phyloP scores from a whole-genome alignment of 768 basidiomycete genomes.

The Collybia mongolica region DNA sequence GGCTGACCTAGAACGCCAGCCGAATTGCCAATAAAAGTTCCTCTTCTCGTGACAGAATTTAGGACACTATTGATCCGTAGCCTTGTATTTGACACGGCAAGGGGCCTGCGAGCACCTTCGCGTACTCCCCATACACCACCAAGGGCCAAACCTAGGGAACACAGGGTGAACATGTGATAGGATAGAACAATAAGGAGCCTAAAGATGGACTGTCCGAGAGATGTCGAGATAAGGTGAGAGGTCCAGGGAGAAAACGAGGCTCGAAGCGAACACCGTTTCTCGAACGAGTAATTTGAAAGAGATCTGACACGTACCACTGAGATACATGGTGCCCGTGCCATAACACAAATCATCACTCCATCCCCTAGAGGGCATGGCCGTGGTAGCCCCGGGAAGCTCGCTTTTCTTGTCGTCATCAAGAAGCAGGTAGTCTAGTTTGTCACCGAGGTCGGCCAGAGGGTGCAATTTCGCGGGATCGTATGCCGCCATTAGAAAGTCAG shows the following conservation, averaged over 20 bases:
- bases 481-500: slow-evolving; percentile 81
- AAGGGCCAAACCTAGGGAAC: slow-evolving; percentile 83
- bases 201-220: slow-evolving; percentile 56
- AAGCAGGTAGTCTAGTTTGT: slow-evolving; percentile 92
- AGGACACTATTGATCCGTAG: slow-evolving; percentile 96
- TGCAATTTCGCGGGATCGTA: slow-evolving; percentile 94
- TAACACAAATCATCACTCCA: slow-evolving; percentile 99
- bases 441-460: slow-evolving; percentile 88
- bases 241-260: slow-evolving; percentile 48
- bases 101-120: slow-evolving; percentile 86
- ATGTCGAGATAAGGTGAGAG: slow-evolving; percentile 68
- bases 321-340: slow-evolving; percentile 98
- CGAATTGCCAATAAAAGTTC: slow-evolving; percentile 97
- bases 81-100: slow-evolving; percentile 82
- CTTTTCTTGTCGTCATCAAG: slow-evolving; percentile 96
- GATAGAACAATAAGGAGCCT: slow-evolving; percentile 76
- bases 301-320: slow-evolving; percentile 78
- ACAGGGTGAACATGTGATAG: slow-evolving; percentile 74
- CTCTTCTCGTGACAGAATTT: slow-evolving; percentile 95
- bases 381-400: slow-evolving; percentile 85
- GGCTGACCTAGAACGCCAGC: slow-evolving; percentile 93
- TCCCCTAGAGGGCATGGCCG: slow-evolving; percentile 91
- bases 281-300: slow-evolving; percentile 64
- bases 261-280: slow-evolving; percentile 44
- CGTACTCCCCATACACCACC: slow-evolving; percentile 96